Conservation (phyloP, 2,329 filamentous ascomycete species). For the Apiospora koreana region DNA sequence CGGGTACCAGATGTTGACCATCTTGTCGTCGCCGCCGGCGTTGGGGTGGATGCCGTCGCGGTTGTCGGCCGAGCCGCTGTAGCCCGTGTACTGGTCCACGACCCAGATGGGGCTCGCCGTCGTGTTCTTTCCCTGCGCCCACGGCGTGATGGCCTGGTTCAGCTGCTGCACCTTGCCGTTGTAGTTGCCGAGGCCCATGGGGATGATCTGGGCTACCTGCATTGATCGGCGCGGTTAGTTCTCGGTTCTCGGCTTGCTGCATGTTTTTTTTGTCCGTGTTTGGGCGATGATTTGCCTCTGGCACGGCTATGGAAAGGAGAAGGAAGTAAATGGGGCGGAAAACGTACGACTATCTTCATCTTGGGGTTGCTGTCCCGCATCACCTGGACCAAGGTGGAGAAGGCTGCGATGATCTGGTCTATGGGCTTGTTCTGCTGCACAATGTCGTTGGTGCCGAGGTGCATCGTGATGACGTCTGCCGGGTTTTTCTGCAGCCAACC, state of each 20-base stretch:
- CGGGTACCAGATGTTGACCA: slow-evolving; percentile 34
- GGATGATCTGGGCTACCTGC: slow-evolving; percentile 44
- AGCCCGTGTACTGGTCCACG: slow-evolving; percentile 43
- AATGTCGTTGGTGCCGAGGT: slow-evolving; percentile 46
- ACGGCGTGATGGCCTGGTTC: slow-evolving; percentile 39
- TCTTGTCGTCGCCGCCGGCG: slow-evolving; percentile 41
- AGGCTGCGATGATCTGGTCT: slow-evolving; percentile 40
- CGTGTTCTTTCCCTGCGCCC: slow-evolving; percentile 38
- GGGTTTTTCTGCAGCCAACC: slow-evolving; percentile 44
- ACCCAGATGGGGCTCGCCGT: slow-evolving; percentile 42
- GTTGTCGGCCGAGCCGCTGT: slow-evolving; percentile 30
- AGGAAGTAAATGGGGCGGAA: not conserved
- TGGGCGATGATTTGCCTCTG: too few relatives aligned
- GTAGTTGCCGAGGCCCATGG: slow-evolving; percentile 32
- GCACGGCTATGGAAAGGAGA: too few relatives aligned
- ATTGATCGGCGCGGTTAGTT: not conserved
- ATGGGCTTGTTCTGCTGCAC: slow-evolving; percentile 40
- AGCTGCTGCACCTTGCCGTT: slow-evolving; percentile 39
- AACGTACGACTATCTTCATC: slow-evolving; percentile 45
- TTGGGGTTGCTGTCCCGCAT: slow-evolving; percentile 41
- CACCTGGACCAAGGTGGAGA: slow-evolving; percentile 37
- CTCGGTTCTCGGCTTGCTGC: not conserved
- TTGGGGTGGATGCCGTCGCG: slow-evolving; percentile 43
- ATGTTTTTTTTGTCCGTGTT: too few relatives aligned
- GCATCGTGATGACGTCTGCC: slow-evolving; percentile 47